These are phyloP conservation scores for Venturia asperata DNA, from an alignment of 2,329 filamentous ascomycete genomes.

Conservation along the genomic window DNA sequence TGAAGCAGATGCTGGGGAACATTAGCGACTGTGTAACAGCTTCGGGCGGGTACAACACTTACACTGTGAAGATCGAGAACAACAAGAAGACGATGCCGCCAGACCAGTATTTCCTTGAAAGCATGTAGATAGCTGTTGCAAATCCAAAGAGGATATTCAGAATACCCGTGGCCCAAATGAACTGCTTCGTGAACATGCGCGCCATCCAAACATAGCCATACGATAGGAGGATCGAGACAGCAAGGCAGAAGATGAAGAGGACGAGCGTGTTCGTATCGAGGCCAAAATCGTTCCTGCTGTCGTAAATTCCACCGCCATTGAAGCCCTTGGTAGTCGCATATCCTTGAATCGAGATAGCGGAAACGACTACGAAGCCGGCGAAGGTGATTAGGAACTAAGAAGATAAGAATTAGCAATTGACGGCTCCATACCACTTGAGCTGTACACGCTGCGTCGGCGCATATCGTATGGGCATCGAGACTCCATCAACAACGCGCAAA, in stretches of 20 bases:
- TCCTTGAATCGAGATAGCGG: slow-evolving; percentile 65
- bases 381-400: slow-evolving; percentile 61
- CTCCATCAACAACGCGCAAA: neutral
- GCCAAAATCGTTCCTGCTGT: slow-evolving; percentile 55
- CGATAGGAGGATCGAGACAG: slow-evolving; percentile 65
- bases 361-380: slow-evolving; percentile 68
- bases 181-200: slow-evolving; percentile 74
- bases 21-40: neutral
- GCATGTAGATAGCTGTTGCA: slow-evolving; percentile 82
- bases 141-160: slow-evolving; percentile 78
- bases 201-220: slow-evolving; percentile 70
- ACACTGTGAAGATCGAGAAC: slow-evolving; percentile 68
- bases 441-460: slow-evolving; percentile 22
- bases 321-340: slow-evolving; percentile 55
- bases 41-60: neutral
- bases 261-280: slow-evolving; percentile 80
- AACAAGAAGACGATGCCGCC: slow-evolving; percentile 83
- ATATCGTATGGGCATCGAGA: neutral
- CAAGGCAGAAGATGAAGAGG: slow-evolving; percentile 73
- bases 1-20: slow-evolving; percentile 59
- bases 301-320: slow-evolving; percentile 68
- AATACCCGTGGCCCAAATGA: slow-evolving; percentile 89
- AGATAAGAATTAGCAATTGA: slow-evolving; percentile 8
- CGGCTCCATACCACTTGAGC: neutral
- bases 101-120: slow-evolving; percentile 67